A percentile compares a stretch with the other conserved stretches of the same genome.
phyloP scores from a whole-genome alignment of 2,329 filamentous ascomycete species.

The Aspergillus thermomutatus region DNA sequence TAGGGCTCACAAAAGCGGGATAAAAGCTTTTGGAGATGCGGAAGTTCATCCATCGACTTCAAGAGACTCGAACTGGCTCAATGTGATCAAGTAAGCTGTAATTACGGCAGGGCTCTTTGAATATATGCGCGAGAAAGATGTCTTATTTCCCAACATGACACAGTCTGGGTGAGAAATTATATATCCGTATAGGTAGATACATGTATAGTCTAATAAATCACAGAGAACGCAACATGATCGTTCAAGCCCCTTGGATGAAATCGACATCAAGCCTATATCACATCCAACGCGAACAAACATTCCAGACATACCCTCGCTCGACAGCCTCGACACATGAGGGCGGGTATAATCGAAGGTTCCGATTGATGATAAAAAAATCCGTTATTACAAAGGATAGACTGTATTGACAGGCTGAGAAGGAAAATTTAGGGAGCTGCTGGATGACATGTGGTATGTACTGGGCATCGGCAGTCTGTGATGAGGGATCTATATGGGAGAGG shows the following conservation, averaged over 20 bases:
- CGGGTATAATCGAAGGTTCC: too few species aligned
- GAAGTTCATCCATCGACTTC: neutral
- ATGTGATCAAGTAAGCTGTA: neutral
- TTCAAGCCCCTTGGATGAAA: neutral
- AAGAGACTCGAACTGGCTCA: neutral
- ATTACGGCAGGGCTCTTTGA: neutral
- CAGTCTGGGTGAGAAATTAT: neutral
- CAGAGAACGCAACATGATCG: neutral
- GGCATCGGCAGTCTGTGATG: neutral
- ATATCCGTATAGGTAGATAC: neutral
- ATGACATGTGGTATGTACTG: neutral
- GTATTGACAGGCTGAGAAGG: neutral
- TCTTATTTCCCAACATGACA: neutral
- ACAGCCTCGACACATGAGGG: neutral
- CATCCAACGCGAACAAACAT: neutral
- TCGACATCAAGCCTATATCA: neutral
- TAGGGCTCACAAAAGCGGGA: slow-evolving; percentile 6
- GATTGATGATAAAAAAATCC: neutral
- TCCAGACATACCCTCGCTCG: neutral
- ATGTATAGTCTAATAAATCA: neutral
- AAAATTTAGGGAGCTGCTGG: neutral
- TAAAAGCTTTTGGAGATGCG: neutral
- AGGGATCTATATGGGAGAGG: neutral
- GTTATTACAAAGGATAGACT: neutral
- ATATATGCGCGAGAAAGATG: neutral